Conservation (phyloP, 2,329 filamentous ascomycete species). For the Fusarium illudens region DNA sequence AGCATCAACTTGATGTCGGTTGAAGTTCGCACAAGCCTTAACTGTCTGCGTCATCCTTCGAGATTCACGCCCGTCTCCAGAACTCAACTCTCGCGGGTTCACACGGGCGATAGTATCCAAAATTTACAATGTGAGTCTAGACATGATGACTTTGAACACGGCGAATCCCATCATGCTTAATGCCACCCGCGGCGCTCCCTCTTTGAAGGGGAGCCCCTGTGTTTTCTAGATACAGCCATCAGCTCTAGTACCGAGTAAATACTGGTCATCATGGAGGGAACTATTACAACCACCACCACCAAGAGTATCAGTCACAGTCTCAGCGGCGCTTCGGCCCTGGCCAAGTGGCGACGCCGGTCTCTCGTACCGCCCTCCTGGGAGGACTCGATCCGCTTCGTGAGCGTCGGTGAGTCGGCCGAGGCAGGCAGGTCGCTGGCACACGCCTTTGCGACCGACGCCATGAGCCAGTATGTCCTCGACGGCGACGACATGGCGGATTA, state of each 20-base stretch:
- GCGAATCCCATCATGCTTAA: slow-evolving; percentile 41
- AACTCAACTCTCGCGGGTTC: slow-evolving; percentile 62
- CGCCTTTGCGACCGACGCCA: slow-evolving; percentile 78
- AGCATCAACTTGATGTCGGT: slow-evolving; percentile 66
- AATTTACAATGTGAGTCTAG: slow-evolving; percentile 57
- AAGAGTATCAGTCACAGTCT: slow-evolving; percentile 31
- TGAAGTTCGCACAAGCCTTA: slow-evolving; percentile 64
- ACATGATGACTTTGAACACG: slow-evolving; percentile 12
- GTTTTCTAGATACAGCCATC: slow-evolving; percentile 29
- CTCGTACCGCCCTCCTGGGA: slow-evolving; percentile 63
- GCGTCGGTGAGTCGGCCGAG: slow-evolving; percentile 73
- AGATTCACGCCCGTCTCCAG: slow-evolving; percentile 67
- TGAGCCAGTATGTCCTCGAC: slow-evolving; percentile 78
- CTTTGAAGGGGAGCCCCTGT: slow-evolving; percentile 27
- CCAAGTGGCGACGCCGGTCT: slow-evolving; percentile 50
- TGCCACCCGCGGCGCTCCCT: slow-evolving; percentile 26
- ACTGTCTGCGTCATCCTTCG: slow-evolving; percentile 64
- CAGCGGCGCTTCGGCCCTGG: slow-evolving; percentile 31
- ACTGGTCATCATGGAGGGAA: slow-evolving; percentile 54
- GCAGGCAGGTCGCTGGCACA: slow-evolving; percentile 77
- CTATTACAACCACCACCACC: slow-evolving; percentile 41
- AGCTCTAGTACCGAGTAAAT: slow-evolving; percentile 37
- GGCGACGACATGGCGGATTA: slow-evolving; percentile 71
- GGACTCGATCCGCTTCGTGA: slow-evolving; percentile 68
- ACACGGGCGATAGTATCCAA: slow-evolving; percentile 65